These are phyloP conservation scores for Kluyveromyces sp. DNA, from an alignment of 1,139 yeast species.

Conservation along the genomic window DNA sequence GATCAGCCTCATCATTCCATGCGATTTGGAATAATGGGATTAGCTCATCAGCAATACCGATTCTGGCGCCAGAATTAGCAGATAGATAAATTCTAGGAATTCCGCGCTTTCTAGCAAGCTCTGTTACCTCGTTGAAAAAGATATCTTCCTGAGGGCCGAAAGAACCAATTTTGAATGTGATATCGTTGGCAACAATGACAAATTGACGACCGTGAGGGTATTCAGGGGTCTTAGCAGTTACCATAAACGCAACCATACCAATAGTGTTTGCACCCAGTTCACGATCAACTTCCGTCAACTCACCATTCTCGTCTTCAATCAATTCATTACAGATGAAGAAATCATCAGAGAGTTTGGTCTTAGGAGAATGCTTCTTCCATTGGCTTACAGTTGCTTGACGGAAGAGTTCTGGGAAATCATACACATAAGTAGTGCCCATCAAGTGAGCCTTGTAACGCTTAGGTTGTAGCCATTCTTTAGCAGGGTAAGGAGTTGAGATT, in stretches of 20 bases:
- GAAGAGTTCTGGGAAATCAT: constrained; percentile 98
- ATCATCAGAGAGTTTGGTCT: constrained; percentile 63
- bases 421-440: constrained; percentile 96
- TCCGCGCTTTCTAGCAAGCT: constrained; percentile 81
- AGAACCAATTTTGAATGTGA: constrained; percentile 95
- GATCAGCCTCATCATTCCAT: constrained; percentile 75
- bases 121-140: constrained; percentile 88
- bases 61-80: constrained; percentile 98
- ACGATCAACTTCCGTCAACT: constrained; percentile 79
- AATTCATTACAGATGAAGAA: constrained; percentile 73
- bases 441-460: constrained; percentile 97
- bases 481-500: constrained; percentile 92
- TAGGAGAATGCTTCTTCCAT: constrained; percentile 65
- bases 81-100: constrained; percentile 92
- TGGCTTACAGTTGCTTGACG: constrained; percentile 81
- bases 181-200: constrained; percentile 89
- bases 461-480: constrained; percentile 96
- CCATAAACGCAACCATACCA: constrained; percentile 97
- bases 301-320: constrained; percentile 72
- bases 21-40: constrained; percentile 84
- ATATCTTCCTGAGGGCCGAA: constrained; percentile 96
- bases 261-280: constrained; percentile 93
- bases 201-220: constrained; percentile 94
- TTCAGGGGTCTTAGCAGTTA: constrained; percentile 90
- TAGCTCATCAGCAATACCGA: constrained; percentile 95